Base-by-base conservation (phyloP, 495 filamentous ascomycete genomes). In the Cercophora samala region DNA sequence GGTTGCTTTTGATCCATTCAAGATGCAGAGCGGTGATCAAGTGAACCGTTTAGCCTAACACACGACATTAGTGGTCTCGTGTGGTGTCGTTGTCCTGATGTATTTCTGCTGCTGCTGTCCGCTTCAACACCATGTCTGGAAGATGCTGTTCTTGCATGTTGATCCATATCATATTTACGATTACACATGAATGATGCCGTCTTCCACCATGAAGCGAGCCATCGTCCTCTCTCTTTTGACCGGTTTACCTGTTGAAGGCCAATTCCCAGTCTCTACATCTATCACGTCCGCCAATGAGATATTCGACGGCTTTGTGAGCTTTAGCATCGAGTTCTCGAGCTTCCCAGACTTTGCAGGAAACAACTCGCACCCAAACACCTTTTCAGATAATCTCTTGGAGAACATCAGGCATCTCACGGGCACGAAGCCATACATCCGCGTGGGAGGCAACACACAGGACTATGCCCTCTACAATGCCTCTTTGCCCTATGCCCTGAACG, bases 301-400 rank as follows among this genome's bases (percentile, higher is more conserved):
- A 6, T 76, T 82, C 17, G 81, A 86, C 54, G 76, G 79, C 22
- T 88, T 86, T 68, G 81, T 88, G 56, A 84, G 83, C 64, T 88
- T 79, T 71, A 86, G 84, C 5, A 87, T 89, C 68, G 86, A 89
- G 73, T 85, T 87, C 60, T 76, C 84, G 1, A 87, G 80, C 62
- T 88, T 88, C 68, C 87, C 87, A 0, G 86, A 88, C 66, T 88
- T 84, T 70, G 86, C 86, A 23, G 86, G 82, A n/a, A 85, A 84
- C 66, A 66, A 60, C 21, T 79, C 81, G 6, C 58, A 66, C 11
- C 86, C 86, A 17, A 89, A 89, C 70, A 78, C 73, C 1, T 88
- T 84, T 75, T 87, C 85, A 0, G 79, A 86, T 64, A 86, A 83
- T 56, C 78, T 88, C 13, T 75, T 88, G 18, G 75, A 81, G 5